Conservation (phyloP, 1,139 yeast genomes). For the Candida freyschussii region DNA sequence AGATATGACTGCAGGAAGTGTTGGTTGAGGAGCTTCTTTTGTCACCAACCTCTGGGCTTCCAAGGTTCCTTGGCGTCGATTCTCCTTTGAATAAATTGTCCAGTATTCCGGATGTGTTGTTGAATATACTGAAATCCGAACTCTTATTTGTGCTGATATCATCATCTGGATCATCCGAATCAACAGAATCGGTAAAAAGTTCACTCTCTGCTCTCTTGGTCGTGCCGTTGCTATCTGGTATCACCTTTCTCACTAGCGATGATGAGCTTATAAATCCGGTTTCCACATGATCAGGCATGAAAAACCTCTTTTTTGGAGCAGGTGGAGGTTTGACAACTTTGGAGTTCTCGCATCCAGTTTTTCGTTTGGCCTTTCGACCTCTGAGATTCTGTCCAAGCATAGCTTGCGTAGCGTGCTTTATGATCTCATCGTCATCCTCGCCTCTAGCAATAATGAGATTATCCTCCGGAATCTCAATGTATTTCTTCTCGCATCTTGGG, state of each 20-base stretch:
- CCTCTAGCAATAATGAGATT: conserved; percentile 50
- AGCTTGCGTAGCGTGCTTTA: conserved; percentile 51
- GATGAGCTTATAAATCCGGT: conserved; percentile 65
- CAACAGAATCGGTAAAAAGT: conserved; percentile 9
- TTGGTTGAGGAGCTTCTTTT: no score
- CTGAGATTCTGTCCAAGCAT: conserved; percentile 30
- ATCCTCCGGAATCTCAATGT: conserved; percentile 66
- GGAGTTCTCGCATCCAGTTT: neutral
- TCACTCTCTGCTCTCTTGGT: conserved; percentile 1
- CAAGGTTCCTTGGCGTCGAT: conserved; percentile 2
- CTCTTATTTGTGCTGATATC: neutral
- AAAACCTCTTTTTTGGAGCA: conserved; percentile 40
- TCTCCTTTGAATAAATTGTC: conserved; percentile 9
- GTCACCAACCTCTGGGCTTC: no score
- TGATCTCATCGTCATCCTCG: conserved; percentile 66
- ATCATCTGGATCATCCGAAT: conserved; percentile 18
- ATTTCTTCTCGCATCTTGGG: conserved; percentile 54
- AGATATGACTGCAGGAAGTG: no score
- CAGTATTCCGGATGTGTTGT: conserved; percentile 4
- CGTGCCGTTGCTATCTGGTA: no score
- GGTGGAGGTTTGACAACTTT: conserved; percentile 10
- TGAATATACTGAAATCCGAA: conserved; percentile 1
- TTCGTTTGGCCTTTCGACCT: conserved; percentile 5
- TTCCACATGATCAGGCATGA: conserved; percentile 76
- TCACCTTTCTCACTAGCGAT: conserved; percentile 38